phyloP scores from a whole-genome alignment of 2,329 filamentous ascomycete species.

The Fusarium nygamai region DNA sequence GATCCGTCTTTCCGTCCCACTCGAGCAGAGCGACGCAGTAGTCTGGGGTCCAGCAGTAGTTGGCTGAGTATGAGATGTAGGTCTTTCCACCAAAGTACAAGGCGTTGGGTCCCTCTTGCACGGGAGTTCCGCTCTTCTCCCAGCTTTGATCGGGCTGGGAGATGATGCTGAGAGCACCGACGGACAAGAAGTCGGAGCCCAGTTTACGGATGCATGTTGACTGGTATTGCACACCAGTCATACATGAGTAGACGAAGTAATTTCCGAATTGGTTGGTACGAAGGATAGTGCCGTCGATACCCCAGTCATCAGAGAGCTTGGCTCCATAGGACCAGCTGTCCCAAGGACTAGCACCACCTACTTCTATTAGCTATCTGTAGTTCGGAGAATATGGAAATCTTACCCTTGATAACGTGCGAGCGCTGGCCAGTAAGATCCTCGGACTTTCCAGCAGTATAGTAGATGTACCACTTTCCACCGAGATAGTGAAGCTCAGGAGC shows the following conservation, averaged over 20 bases:
- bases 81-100: slow-evolving; percentile 64
- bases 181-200: slow-evolving; percentile 52
- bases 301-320: slow-evolving; percentile 59
- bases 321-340: slow-evolving; percentile 61
- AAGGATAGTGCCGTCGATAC: slow-evolving; percentile 64
- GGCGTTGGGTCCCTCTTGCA: slow-evolving; percentile 65
- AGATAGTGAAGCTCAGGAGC: slow-evolving; percentile 66
- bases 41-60: slow-evolving; percentile 64
- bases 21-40: slow-evolving; percentile 65
- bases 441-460: slow-evolving; percentile 62
- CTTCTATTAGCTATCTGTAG: accelerated
- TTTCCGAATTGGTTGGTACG: slow-evolving; percentile 57
- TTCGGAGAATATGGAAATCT: background rate
- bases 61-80: slow-evolving; percentile 64
- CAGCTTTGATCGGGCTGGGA: slow-evolving; percentile 61
- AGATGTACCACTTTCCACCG: slow-evolving; percentile 62
- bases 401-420: slow-evolving; percentile 62
- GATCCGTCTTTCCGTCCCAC: slow-evolving; percentile 62
- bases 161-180: slow-evolving; percentile 57
- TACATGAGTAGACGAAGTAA: slow-evolving; percentile 66
- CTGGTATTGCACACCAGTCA: slow-evolving; percentile 53
- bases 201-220: slow-evolving; percentile 53
- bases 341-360: slow-evolving; percentile 62
- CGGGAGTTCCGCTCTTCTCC: slow-evolving; percentile 60
- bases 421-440: slow-evolving; percentile 59